Conservation (phyloP, 2,329 filamentous ascomycete genomes). For the Exophiala phaeomuriformis region DNA sequence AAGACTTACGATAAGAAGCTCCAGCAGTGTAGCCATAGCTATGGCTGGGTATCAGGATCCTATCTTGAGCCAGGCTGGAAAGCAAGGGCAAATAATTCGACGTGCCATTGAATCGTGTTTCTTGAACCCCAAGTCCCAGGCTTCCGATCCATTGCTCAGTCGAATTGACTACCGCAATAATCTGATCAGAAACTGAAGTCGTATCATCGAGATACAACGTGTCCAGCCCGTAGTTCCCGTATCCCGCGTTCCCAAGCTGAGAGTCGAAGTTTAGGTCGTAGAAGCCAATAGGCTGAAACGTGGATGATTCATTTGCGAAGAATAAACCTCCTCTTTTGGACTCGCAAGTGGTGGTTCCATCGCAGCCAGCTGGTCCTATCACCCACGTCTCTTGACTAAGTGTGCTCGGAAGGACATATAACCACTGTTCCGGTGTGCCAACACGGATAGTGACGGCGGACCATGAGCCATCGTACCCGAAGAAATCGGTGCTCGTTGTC, state of each 20-base stretch:
- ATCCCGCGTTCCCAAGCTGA: slow-evolving; percentile 22
- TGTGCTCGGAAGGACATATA: slow-evolving; percentile 30
- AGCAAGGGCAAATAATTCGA: slow-evolving; percentile 26
- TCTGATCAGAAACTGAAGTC: slow-evolving; percentile 28
- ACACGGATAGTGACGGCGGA: slow-evolving; percentile 29
- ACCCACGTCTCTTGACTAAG: slow-evolving; percentile 30
- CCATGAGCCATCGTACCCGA: slow-evolving; percentile 30
- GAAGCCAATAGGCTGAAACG: slow-evolving; percentile 29
- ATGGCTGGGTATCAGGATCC: slow-evolving; percentile 28
- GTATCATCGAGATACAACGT: slow-evolving; percentile 29
- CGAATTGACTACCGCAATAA: slow-evolving; percentile 31
- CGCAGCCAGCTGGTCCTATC: slow-evolving; percentile 28
- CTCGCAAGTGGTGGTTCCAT: slow-evolving; percentile 27
- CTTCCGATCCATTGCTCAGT: slow-evolving; percentile 33
- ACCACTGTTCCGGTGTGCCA: slow-evolving; percentile 30
- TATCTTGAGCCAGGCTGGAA: slow-evolving; percentile 28
- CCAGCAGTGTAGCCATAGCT: slow-evolving; percentile 34
- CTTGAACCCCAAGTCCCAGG: slow-evolving; percentile 30
- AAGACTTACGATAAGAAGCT: slow-evolving; percentile 29
- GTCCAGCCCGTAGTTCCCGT: slow-evolving; percentile 35
- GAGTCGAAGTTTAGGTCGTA: slow-evolving; percentile 28
- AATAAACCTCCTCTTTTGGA: slow-evolving; percentile 31
- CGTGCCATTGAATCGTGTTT: slow-evolving; percentile 27
- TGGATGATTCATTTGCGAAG: slow-evolving; percentile 30
- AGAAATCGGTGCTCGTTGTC: slow-evolving; percentile 19